These are phyloP conservation scores for Hymenoscyphus fructigenus DNA, from an alignment of 2,329 filamentous ascomycete species.

Conservation along the genomic window DNA sequence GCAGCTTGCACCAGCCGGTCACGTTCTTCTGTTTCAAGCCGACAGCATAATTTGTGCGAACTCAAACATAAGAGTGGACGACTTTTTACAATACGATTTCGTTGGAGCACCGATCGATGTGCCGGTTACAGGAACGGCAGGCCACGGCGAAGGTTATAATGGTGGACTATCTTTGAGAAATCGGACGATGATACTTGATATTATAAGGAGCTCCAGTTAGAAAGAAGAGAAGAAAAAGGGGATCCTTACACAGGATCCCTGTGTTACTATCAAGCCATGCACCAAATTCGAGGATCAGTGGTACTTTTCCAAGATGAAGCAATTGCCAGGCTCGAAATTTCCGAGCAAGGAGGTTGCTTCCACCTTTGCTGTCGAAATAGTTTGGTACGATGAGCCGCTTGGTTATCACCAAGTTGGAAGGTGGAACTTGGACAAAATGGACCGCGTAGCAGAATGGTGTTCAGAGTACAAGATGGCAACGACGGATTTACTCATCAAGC, in stretches of 20 bases:
- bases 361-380: slow-evolving; percentile 25
- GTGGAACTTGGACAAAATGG: slow-evolving; percentile 27
- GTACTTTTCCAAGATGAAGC: slow-evolving; percentile 30
- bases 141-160: slow-evolving; percentile 31
- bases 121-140: slow-evolving; percentile 10
- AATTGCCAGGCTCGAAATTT: slow-evolving; percentile 24
- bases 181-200: slow-evolving; percentile 33
- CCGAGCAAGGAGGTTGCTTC: slow-evolving; percentile 21
- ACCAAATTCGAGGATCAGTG: slow-evolving; percentile 28
- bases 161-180: slow-evolving; percentile 39
- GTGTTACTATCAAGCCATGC: slow-evolving; percentile 24
- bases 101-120: slow-evolving; percentile 33
- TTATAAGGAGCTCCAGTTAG: slow-evolving; percentile 16
- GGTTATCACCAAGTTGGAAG: slow-evolving; percentile 26
- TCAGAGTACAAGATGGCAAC: slow-evolving; percentile 30
- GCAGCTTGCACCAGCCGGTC: slow-evolving; percentile 31
- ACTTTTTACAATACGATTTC: slow-evolving; percentile 35
- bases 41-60: slow-evolving; percentile 34
- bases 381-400: slow-evolving; percentile 20
- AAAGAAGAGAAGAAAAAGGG: slow-evolving; percentile 13
- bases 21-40: slow-evolving; percentile 35
- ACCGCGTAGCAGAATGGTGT: slow-evolving; percentile 35
- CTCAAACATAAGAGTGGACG: slow-evolving; percentile 26
- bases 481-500: slow-evolving; percentile 10
- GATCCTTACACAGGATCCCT: too few species aligned